Conservation (phyloP, 768 basidiomycete species). For the Lyophyllum semitale region DNA sequence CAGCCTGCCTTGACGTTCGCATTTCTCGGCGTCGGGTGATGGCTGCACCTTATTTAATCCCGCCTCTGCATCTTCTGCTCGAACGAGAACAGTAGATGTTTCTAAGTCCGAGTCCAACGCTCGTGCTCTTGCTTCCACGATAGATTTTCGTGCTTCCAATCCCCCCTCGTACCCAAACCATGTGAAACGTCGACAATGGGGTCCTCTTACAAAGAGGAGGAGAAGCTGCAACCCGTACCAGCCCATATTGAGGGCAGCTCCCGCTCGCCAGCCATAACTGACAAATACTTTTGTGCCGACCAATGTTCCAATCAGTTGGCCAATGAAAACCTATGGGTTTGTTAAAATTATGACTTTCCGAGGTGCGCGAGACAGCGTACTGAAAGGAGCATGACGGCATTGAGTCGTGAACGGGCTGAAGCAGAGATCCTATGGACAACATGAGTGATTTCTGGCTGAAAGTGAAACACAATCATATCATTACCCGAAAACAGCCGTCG, state of each 20-base stretch:
- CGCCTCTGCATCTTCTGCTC: neutral
- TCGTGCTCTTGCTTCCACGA: conserved; percentile 24
- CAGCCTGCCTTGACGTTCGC: neutral
- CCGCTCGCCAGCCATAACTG: conserved; percentile 70
- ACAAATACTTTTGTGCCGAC: conserved; percentile 74
- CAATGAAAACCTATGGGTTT: conserved; percentile 57
- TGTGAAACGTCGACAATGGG: conserved; percentile 55
- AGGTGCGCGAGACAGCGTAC: conserved; percentile 30
- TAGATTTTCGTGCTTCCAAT: conserved; percentile 40
- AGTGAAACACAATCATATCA: conserved; percentile 4
- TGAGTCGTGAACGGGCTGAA: conserved; percentile 67
- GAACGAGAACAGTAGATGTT: neutral
- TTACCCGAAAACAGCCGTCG: conserved; percentile 60
- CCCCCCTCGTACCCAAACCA: conserved; percentile 72
- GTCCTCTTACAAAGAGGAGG: conserved; percentile 65
- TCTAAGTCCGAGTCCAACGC: neutral
- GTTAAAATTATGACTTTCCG: neutral
- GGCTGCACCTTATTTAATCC: neutral
- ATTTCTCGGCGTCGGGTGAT: neutral
- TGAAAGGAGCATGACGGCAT: conserved; percentile 74
- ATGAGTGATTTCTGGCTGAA: neutral
- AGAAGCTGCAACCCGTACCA: conserved; percentile 57
- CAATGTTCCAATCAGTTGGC: conserved; percentile 81
- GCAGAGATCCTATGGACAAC: conserved; percentile 35
- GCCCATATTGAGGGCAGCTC: conserved; percentile 60